These are phyloP conservation scores for Phytophthora hybrid DNA, from an alignment of 352 stramenopile species.

Conservation along the genomic window DNA sequence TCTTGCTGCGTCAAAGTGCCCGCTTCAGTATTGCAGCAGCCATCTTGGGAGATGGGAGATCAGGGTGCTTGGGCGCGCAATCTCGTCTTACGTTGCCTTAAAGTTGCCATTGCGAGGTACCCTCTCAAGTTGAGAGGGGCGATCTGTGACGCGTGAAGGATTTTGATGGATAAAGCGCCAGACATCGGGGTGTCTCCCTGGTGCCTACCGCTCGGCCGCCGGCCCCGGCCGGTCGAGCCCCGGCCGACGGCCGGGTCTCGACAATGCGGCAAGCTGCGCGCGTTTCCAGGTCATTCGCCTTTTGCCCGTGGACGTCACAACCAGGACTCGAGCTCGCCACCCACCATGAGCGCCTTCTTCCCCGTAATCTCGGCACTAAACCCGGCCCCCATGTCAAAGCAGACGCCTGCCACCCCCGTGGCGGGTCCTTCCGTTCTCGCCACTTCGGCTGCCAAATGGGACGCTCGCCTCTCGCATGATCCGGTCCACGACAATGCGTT, in stretches of 20 bases:
- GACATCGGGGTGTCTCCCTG: no score
- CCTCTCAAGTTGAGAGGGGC: no score
- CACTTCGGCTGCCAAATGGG: slow-evolving; percentile 87
- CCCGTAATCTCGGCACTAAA: slow-evolving; percentile 77
- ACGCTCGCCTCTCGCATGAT: slow-evolving; percentile 81
- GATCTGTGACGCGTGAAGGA: no score
- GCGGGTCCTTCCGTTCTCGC: slow-evolving; percentile 51
- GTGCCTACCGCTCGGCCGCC: no score
- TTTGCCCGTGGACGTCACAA: slow-evolving; percentile 58
- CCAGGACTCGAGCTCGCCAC: background rate
- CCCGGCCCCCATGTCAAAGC: slow-evolving; percentile 38
- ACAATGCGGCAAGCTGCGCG: no score
- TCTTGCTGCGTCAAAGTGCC: background rate
- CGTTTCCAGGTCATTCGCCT: slow-evolving; percentile 58
- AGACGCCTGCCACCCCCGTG: no score
- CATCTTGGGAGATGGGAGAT: slow-evolving; percentile 10
- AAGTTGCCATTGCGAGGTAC: background rate
- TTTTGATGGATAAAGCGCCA: no score
- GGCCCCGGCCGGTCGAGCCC: no score
- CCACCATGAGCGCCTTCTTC: slow-evolving; percentile 80
- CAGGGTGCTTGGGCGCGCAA: slow-evolving; percentile 27
- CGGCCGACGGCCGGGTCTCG: no score
- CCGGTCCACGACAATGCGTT: slow-evolving; percentile 90
- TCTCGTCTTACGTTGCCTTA: slow-evolving; percentile 6
- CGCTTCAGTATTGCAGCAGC: slow-evolving; percentile 10